phyloP scores from a whole-genome alignment of 345 rosid genomes.

The Pistacia vera region DNA sequence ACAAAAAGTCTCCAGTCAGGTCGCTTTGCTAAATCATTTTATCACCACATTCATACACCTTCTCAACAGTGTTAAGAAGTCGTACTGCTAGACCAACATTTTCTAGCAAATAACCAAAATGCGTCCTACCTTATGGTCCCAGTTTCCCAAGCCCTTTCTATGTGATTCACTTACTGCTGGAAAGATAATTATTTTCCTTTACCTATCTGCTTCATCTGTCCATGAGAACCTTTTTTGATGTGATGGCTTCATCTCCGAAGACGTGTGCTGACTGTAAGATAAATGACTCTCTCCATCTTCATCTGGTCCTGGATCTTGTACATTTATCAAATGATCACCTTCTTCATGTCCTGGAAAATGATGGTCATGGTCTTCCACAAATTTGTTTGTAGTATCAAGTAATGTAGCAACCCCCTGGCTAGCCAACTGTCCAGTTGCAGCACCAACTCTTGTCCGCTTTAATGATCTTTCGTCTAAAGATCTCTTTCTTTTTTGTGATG shows the following conservation, averaged over 20 bases:
- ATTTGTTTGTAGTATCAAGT: slow-evolving; percentile 26
- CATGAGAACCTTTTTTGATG: slow-evolving; percentile 66
- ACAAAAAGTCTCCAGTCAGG: background rate
- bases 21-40: slow-evolving; percentile 2
- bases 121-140: background rate
- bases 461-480: slow-evolving; percentile 29
- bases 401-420: slow-evolving; percentile 16
- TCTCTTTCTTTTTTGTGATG: slow-evolving; percentile 64
- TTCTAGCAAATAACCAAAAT: background rate
- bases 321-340: slow-evolving; percentile 36
- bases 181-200: slow-evolving; percentile 18
- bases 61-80: slow-evolving; percentile 1
- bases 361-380: slow-evolving; percentile 29
- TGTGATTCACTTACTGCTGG: background rate
- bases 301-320: slow-evolving; percentile 33
- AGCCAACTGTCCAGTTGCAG: slow-evolving; percentile 31
- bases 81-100: background rate
- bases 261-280: slow-evolving; percentile 38
- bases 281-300: slow-evolving; percentile 51
- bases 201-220: slow-evolving; percentile 96
- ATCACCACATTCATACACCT: slow-evolving; percentile 5
- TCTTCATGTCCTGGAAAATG: slow-evolving; percentile 28
- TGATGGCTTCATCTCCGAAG: slow-evolving; percentile 46
- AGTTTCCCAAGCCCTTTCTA: background rate
- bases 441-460: slow-evolving; percentile 40